Evolutionary conservation across 805 yeast genomes (phyloP).

Genomic region (Saturnispora saitoi): DNA sequence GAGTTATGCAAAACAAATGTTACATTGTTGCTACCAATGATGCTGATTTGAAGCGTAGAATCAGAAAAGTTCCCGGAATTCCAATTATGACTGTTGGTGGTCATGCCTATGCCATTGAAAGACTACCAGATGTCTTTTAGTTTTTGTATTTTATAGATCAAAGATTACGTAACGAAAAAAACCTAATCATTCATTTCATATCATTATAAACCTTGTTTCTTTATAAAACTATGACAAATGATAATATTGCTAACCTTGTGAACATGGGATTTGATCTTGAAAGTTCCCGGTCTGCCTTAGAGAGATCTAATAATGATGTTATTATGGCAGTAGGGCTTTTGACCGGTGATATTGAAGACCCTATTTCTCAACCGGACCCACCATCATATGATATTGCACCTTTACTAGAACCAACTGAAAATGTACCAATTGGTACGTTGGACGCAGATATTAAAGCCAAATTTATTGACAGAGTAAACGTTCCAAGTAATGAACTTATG

Average conservation of each 20-base stretch:
- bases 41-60: conserved; percentile 89
- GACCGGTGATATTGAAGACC: conserved; percentile 5
- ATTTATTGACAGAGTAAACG: background rate
- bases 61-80: conserved; percentile 94
- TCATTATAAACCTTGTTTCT: background rate
- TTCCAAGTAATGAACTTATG: background rate
- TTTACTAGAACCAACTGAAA: background rate
- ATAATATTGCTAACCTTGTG: conserved; percentile 18
- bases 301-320: conserved; percentile 24
- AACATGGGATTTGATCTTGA: conserved; percentile 24
- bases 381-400: conserved; percentile 4
- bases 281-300: conserved; percentile 27
- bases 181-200: background rate
- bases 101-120: conserved; percentile 84
- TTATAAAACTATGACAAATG: conserved; percentile 16
- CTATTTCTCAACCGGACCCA: background rate
- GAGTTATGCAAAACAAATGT: conserved; percentile 95
- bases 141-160: background rate
- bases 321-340: conserved; percentile 28
- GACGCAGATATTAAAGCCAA: background rate
- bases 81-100: conserved; percentile 96
- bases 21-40: conserved; percentile 96
- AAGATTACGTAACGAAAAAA: conserved; percentile 3
- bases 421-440: background rate
- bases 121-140: conserved; percentile 88